These are phyloP conservation scores for Colletotrichum theobromicola DNA, from an alignment of 2,329 filamentous ascomycete genomes.

Conservation along the genomic window DNA sequence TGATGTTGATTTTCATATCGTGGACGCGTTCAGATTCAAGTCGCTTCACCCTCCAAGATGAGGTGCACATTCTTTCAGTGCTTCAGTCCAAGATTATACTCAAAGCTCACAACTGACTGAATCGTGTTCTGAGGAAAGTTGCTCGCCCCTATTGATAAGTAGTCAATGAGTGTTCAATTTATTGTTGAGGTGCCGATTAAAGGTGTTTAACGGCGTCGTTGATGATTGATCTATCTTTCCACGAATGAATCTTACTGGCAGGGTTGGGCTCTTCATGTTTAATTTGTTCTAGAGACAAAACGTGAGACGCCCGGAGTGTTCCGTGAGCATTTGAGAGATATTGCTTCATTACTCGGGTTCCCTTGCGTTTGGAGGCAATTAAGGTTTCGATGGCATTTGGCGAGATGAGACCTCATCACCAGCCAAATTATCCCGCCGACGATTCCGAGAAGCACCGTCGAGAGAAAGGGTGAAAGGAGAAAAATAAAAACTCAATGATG, in stretches of 20 bases:
- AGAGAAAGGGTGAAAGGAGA: rapidly evolving
- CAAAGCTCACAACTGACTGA: not conserved
- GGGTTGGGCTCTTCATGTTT: not conserved
- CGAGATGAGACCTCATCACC: not conserved
- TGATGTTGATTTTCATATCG: not conserved
- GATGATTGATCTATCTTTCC: not conserved
- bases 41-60: not conserved
- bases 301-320: not conserved
- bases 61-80: not conserved
- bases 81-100: not conserved
- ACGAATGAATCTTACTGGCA: not conserved
- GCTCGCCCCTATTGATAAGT: not conserved
- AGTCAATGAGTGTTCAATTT: not conserved
- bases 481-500: not conserved
- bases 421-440: not conserved
- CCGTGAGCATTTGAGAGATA: not conserved
- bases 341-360: not conserved
- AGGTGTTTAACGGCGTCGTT: not conserved
- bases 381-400: not conserved
- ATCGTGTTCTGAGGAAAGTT: not conserved
- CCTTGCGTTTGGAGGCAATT: not conserved
- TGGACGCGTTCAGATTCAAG: not conserved
- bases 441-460: not conserved
- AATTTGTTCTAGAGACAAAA: not conserved
- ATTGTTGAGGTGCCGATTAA: not conserved